Conservation (phyloP, 768 basidiomycete genomes). For the Nidularia pulvinata region DNA sequence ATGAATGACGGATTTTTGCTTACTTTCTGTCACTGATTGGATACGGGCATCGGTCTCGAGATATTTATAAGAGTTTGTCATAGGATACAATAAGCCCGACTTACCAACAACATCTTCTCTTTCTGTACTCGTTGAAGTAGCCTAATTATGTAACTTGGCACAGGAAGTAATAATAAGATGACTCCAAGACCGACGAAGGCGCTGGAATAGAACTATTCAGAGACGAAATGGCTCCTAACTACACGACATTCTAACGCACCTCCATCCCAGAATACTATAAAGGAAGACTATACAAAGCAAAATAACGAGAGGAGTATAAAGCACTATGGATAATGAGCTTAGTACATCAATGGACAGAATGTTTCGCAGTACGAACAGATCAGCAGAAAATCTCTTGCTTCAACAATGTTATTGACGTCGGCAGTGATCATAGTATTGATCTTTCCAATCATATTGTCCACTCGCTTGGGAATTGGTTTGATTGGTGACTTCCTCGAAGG, state of each 20-base stretch:
- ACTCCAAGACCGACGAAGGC: slow-evolving; percentile 55
- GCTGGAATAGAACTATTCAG: slow-evolving; percentile 16
- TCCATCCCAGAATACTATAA: slow-evolving; percentile 45
- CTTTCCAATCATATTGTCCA: slow-evolving; percentile 58
- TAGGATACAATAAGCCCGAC: background rate
- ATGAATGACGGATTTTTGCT: background rate
- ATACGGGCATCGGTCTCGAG: slow-evolving; percentile 57
- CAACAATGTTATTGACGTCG: slow-evolving; percentile 38
- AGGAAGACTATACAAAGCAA: slow-evolving; percentile 38
- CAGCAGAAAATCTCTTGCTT: slow-evolving; percentile 13
- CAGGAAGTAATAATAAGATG: slow-evolving; percentile 39
- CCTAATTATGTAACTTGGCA: background rate
- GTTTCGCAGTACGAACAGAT: slow-evolving; percentile 4
- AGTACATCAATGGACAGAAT: background rate
- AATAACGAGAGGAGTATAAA: slow-evolving; percentile 41
- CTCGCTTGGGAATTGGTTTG: background rate
- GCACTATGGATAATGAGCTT: slow-evolving; percentile 10
- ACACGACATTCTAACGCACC: slow-evolving; percentile 17
- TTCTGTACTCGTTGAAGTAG: background rate
- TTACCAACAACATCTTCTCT: background rate
- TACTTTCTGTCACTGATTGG: slow-evolving; percentile 61
- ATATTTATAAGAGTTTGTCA: background rate
- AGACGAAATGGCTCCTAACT: background rate
- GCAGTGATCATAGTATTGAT: slow-evolving; percentile 75
- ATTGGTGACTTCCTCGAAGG: no score